Conservation (phyloP, 1,284 basidiomycete genomes). For the Tilletia horrida region DNA sequence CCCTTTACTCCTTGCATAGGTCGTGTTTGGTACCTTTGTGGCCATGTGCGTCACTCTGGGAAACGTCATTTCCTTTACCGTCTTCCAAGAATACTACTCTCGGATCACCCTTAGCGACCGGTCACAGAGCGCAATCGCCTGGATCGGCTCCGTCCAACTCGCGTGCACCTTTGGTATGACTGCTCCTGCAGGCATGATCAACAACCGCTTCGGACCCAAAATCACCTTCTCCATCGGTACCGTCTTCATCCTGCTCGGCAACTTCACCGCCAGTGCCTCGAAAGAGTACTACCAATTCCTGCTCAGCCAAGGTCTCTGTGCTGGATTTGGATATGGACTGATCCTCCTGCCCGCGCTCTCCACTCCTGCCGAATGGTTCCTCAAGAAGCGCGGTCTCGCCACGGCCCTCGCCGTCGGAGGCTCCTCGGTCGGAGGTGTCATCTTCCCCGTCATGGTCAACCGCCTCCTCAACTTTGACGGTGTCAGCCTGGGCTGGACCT, state of each 20-base stretch:
- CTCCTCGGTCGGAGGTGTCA: constrained; percentile 21
- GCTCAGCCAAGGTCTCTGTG: constrained; percentile 11
- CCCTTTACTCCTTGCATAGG: not conserved
- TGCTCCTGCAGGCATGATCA: constrained; percentile 11
- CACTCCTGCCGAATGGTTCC: constrained; percentile 17
- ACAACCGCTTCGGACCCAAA: constrained; percentile 2
- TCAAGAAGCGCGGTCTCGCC: constrained; percentile 21
- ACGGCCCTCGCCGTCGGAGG: constrained; percentile 22
- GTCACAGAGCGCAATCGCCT: constrained; percentile 16
- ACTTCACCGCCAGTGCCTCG: constrained; percentile 2
- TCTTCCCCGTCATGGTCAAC: constrained; percentile 23
- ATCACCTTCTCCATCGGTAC: constrained; percentile 8
- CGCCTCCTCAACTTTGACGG: constrained; percentile 20
- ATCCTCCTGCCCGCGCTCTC: constrained; percentile 9
- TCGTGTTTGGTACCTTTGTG: constrained; percentile 16
- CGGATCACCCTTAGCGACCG: not conserved
- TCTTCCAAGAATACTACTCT: constrained; percentile 16
- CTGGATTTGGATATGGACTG: constrained; percentile 13
- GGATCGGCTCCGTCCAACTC: constrained; percentile 20
- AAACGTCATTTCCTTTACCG: constrained; percentile 16
- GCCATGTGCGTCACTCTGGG: constrained; percentile 11
- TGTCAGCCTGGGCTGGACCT: constrained; percentile 18
- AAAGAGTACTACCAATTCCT: constrained; percentile 19
- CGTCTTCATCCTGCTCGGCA: constrained; percentile 12
- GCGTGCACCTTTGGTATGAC: constrained; percentile 12